phyloP scores from a whole-genome alignment of 345 rosid species.

The Citrus trifoliata region DNA sequence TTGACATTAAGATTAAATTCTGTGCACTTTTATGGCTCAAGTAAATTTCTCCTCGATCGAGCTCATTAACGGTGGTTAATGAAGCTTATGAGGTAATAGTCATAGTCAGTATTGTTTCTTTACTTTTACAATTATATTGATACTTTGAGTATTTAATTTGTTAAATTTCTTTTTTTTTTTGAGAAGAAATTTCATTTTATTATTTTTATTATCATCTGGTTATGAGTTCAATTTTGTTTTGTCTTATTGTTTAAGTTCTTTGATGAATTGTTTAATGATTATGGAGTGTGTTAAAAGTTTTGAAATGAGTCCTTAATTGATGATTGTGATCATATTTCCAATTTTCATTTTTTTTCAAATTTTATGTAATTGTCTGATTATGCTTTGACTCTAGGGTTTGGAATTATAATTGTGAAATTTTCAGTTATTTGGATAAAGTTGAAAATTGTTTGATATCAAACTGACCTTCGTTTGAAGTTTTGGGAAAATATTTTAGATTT shows the following conservation, averaged over 20 bases:
- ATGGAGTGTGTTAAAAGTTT: neutral
- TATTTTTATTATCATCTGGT: neutral
- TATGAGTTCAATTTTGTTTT: constrained; percentile 9
- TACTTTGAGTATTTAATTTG: neutral
- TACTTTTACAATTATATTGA: constrained; percentile 1
- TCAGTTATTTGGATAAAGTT: neutral
- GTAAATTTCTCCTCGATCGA: constrained; percentile 10
- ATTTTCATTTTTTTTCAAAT: neutral
- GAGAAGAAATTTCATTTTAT: neutral
- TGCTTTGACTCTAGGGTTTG: constrained; percentile 35
- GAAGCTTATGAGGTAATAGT: constrained; percentile 15
- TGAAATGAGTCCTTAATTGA: neutral
- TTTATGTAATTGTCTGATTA: neutral
- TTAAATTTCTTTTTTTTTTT: neutral
- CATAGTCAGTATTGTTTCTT: constrained; percentile 14
- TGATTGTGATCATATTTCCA: constrained; percentile 6
- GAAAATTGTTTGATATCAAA: neutral
- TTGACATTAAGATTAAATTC: constrained; percentile 4
- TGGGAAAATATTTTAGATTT: neutral
- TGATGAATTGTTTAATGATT: constrained; percentile 3
- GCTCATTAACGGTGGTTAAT: constrained; percentile 22
- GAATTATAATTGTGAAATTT: neutral
- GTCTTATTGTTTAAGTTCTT: constrained; percentile 1
- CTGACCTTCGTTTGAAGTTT: neutral
- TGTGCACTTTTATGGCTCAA: constrained; percentile 6